Evolutionary conservation across 2,329 filamentous ascomycete genomes (phyloP).

Genomic region (Canariomyces notabilis): DNA sequence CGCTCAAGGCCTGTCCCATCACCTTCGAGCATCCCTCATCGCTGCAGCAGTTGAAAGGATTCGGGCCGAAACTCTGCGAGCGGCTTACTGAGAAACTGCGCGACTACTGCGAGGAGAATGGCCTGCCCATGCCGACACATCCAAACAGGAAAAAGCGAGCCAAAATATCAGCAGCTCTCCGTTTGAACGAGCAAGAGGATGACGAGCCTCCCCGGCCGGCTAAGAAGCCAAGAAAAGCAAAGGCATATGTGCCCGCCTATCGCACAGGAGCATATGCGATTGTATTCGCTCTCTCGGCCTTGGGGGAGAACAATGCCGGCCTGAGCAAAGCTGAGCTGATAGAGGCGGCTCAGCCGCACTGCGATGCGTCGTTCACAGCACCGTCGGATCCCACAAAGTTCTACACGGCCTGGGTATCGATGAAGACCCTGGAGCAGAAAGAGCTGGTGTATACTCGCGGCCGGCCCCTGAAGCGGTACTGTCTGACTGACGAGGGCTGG

Average conservation of each 20-base stretch:
- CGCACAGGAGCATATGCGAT: constrained; percentile 73
- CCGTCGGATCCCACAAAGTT: constrained; percentile 63
- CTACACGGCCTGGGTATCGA: constrained; percentile 79
- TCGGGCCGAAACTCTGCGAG: constrained; percentile 67
- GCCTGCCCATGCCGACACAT: constrained; percentile 60
- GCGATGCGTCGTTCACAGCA: constrained; percentile 66
- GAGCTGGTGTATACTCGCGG: constrained; percentile 69
- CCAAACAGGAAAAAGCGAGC: constrained; percentile 42
- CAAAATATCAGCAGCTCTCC: constrained; percentile 27
- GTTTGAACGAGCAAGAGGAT: constrained; percentile 36
- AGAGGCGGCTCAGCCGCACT: constrained; percentile 63
- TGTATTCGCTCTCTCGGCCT: constrained; percentile 58
- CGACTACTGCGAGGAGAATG: constrained; percentile 60
- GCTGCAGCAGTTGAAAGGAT: constrained; percentile 66
- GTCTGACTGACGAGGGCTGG: constrained; percentile 72
- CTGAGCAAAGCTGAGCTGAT: constrained; percentile 66
- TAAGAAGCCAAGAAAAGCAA: constrained; percentile 57
- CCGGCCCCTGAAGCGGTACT: constrained; percentile 62
- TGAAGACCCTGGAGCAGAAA: constrained; percentile 69
- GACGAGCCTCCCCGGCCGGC: constrained; percentile 36
- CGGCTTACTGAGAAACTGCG: constrained; percentile 59
- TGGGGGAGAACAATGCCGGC: constrained; percentile 53
- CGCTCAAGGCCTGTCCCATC: constrained; percentile 69
- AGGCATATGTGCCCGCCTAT: constrained; percentile 65
- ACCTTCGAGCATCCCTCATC: constrained; percentile 67